Percentiles rank a stretch among this genome's conserved stretches.
Conservation (phyloP, 2,329 filamentous ascomycete genomes). For the Ophiostoma angusticollis region DNA sequence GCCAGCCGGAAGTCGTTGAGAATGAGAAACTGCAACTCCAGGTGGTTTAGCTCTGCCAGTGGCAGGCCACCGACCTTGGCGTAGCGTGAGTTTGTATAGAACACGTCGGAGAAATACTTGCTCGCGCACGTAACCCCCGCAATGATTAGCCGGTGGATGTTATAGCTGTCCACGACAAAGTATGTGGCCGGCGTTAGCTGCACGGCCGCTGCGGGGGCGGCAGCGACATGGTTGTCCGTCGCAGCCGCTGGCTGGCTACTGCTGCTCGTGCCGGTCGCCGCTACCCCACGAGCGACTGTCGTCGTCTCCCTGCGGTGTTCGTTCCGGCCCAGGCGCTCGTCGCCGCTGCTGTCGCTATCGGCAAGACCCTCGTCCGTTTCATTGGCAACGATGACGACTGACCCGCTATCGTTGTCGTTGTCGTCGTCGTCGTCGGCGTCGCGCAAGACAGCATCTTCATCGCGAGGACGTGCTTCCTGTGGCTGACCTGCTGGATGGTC, state of each 20-base stretch:
- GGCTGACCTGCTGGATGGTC: neutral
- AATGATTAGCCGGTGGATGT: slow-evolving; percentile 93
- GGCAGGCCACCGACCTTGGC: slow-evolving; percentile 96
- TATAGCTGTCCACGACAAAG: slow-evolving; percentile 97
- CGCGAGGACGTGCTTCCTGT: too few species aligned
- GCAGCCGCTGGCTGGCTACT: neutral
- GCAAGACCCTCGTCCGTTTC: slow-evolving; percentile 39
- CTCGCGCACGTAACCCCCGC: slow-evolving; percentile 95
- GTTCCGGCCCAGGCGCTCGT: too few species aligned
- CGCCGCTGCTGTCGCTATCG: slow-evolving; percentile 25
- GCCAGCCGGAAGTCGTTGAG: slow-evolving; percentile 93
- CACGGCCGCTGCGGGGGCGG: too few species aligned
- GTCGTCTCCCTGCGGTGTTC: too few species aligned
- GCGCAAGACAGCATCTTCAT: neutral
- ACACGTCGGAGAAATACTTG: slow-evolving; percentile 98
- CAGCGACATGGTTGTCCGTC: neutral
- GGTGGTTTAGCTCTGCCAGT: slow-evolving; percentile 81
- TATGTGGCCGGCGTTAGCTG: slow-evolving; percentile 34
- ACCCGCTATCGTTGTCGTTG: slow-evolving; percentile 21
- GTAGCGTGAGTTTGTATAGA: slow-evolving; percentile 98
- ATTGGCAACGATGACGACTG: slow-evolving; percentile 23
- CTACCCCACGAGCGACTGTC: too few species aligned
- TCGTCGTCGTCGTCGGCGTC: neutral
- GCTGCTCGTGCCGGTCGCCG: neutral
- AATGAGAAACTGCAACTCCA: slow-evolving; percentile 89